Percentiles rank a stretch among this genome's conserved stretches.
Evolutionary conservation across 2,329 filamentous ascomycete species (phyloP).

Genomic region (Exophiala sp.): DNA sequence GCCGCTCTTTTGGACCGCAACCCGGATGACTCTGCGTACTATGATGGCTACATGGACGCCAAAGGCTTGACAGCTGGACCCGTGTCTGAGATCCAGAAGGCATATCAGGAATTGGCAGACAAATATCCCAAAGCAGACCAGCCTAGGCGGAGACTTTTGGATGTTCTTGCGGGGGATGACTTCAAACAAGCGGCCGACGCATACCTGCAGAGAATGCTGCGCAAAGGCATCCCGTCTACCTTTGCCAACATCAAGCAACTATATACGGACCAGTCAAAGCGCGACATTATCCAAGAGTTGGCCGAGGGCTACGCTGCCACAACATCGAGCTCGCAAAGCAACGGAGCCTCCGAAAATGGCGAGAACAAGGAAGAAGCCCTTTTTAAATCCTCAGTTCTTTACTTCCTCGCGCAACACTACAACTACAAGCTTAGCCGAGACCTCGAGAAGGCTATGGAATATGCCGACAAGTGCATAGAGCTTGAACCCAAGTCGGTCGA

Average conservation of each 20-base stretch:
- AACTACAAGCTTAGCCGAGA: conserved; percentile 86
- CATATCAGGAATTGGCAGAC: conserved; percentile 76
- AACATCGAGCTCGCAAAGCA: conserved; percentile 42
- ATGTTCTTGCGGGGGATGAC: conserved; percentile 76
- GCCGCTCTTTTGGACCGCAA: conserved; percentile 77
- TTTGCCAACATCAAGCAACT: conserved; percentile 96
- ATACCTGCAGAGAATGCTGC: conserved; percentile 78
- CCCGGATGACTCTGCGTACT: conserved; percentile 79
- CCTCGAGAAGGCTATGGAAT: conserved; percentile 71
- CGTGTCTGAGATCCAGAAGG: conserved; percentile 57
- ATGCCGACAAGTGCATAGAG: conserved; percentile 76
- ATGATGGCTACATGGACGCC: conserved; percentile 65
- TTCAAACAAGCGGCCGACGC: conserved; percentile 71
- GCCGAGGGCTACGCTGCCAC: conserved; percentile 71
- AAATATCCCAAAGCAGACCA: conserved; percentile 81
- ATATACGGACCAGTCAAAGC: conserved; percentile 73
- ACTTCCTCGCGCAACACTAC: conserved; percentile 95
- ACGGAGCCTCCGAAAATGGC: conserved; percentile 44
- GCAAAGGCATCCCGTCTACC: conserved; percentile 88
- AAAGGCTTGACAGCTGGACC: conserved; percentile 60
- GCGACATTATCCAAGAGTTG: conserved; percentile 65
- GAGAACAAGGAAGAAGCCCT: conserved; percentile 50
- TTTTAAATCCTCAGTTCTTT: conserved; percentile 74
- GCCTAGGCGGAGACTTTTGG: conserved; percentile 75
- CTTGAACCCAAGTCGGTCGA: conserved; percentile 76